Percentiles rank a stretch among this genome's conserved stretches.
These are phyloP conservation scores for Myxozyma sirexii DNA, from an alignment of 805 yeast species.

Conservation along the genomic window DNA sequence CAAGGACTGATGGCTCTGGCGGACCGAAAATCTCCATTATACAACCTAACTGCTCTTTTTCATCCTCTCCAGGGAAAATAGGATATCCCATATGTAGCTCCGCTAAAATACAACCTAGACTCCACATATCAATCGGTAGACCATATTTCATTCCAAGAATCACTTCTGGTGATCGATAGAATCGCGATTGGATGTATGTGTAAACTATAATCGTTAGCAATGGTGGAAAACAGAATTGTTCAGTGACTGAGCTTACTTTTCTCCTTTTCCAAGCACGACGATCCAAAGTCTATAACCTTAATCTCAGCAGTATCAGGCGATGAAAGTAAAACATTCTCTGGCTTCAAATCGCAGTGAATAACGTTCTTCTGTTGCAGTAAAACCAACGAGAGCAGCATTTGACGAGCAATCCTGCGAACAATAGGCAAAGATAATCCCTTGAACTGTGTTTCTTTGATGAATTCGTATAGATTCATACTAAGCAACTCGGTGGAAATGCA, in stretches of 20 bases:
- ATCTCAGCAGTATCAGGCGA: slow-evolving; percentile 51
- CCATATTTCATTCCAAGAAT: slow-evolving; percentile 88
- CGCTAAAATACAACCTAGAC: slow-evolving; percentile 93
- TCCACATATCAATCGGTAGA: slow-evolving; percentile 96
- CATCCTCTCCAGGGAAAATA: slow-evolving; percentile 92
- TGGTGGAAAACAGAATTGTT: not conserved
- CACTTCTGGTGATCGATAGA: slow-evolving; percentile 94
- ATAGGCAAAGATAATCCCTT: slow-evolving; percentile 43
- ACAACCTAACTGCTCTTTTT: slow-evolving; percentile 84
- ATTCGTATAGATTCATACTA: slow-evolving; percentile 66
- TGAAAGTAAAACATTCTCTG: slow-evolving; percentile 73
- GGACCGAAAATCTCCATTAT: slow-evolving; percentile 90
- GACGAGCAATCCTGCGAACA: slow-evolving; percentile 49
- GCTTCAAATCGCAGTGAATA: slow-evolving; percentile 85
- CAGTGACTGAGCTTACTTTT: slow-evolving; percentile 44
- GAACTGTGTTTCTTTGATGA: slow-evolving; percentile 45
- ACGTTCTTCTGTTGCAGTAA: slow-evolving; percentile 59
- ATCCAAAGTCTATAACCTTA: slow-evolving; percentile 81
- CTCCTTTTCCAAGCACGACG: slow-evolving; percentile 56
- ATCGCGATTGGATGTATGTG: slow-evolving; percentile 93
- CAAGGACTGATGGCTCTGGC: slow-evolving; percentile 56
- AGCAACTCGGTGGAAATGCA: slow-evolving; percentile 78
- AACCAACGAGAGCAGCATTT: slow-evolving; percentile 61
- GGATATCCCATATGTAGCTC: slow-evolving; percentile 92
- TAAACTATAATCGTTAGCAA: slow-evolving; percentile 54